phyloP scores from a whole-genome alignment of 768 basidiomycete genomes.

The Termitomyces sp. region DNA sequence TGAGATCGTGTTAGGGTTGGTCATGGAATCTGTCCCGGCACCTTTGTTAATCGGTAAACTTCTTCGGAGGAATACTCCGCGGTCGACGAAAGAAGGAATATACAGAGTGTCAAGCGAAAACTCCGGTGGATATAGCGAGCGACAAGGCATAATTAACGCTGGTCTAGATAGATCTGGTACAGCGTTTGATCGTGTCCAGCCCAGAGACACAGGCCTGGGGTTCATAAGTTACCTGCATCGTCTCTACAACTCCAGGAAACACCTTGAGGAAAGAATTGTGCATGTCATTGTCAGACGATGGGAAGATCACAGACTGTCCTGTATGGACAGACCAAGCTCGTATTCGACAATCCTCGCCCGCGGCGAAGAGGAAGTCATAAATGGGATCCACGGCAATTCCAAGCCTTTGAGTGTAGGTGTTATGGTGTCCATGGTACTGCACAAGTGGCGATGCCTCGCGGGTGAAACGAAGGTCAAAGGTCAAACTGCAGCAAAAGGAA shows the following conservation, averaged over 20 bases:
- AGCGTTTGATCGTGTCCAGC: conserved; percentile 33
- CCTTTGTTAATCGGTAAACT: background rate
- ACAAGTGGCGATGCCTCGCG: conserved; percentile 37
- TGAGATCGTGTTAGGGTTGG: background rate
- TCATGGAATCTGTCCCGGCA: background rate
- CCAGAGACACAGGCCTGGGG: conserved; percentile 42
- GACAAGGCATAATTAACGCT: conserved; percentile 3
- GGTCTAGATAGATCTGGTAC: conserved; percentile 39
- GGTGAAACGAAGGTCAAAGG: conserved; percentile 60
- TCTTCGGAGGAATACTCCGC: background rate
- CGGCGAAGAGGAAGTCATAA: conserved; percentile 60
- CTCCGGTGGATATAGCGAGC: background rate
- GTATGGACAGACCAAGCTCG: conserved; percentile 65
- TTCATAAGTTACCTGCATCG: conserved; percentile 47
- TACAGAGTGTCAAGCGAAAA: background rate
- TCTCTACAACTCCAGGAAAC: conserved; percentile 35
- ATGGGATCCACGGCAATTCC: conserved; percentile 55
- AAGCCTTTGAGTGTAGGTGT: conserved; percentile 43
- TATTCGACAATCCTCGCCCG: conserved; percentile 60
- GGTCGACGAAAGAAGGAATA: background rate
- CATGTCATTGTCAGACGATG: background rate
- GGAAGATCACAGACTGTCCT: conserved; percentile 36
- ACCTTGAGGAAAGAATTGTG: conserved; percentile 26
- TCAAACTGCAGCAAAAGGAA: conserved; percentile 39
- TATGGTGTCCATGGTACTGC: conserved; percentile 52